Percentiles rank a stretch among this genome's conserved stretches.
phyloP scores from a whole-genome alignment of 352 stramenopile genomes.

The Halophytophthora batemanensis region DNA sequence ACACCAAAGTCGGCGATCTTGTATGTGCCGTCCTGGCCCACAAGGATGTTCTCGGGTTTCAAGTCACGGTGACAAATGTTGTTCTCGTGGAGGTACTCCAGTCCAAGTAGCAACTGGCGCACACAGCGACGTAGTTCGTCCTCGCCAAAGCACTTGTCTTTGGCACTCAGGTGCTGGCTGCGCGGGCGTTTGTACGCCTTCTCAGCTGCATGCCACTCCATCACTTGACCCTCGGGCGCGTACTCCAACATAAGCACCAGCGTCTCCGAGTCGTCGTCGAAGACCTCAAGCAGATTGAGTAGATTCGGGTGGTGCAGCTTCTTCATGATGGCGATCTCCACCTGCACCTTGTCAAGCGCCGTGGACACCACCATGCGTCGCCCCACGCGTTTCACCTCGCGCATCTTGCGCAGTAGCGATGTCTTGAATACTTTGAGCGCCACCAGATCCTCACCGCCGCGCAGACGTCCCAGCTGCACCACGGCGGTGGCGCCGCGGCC shows the following conservation, averaged over 20 bases:
- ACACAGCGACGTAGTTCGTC: slow-evolving; percentile 57
- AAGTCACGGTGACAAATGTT: slow-evolving; percentile 86
- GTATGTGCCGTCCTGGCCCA: slow-evolving; percentile 58
- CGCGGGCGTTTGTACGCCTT: slow-evolving; percentile 45
- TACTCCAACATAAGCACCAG: slow-evolving; percentile 88
- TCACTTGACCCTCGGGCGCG: slow-evolving; percentile 73
- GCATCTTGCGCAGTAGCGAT: slow-evolving; percentile 84
- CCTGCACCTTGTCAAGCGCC: slow-evolving; percentile 82
- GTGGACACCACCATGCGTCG: slow-evolving; percentile 84
- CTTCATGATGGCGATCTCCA: slow-evolving; percentile 90
- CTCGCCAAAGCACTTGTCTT: slow-evolving; percentile 41
- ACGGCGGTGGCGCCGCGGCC: slow-evolving; percentile 76
- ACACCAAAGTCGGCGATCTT: slow-evolving; percentile 89
- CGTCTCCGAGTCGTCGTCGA: slow-evolving; percentile 80
- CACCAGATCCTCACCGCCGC: slow-evolving; percentile 53
- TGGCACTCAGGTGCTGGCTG: slow-evolving; percentile 8
- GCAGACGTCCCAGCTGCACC: slow-evolving; percentile 73
- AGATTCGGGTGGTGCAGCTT: slow-evolving; percentile 78
- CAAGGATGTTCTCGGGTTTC: slow-evolving; percentile 84
- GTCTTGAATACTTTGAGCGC: slow-evolving; percentile 86
- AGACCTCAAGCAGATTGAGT: slow-evolving; percentile 78
- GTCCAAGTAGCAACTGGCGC: slow-evolving; percentile 67
- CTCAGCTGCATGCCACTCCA: slow-evolving; percentile 73
- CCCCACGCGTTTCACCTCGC: slow-evolving; percentile 79
- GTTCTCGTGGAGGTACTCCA: slow-evolving; percentile 85